Evolutionary conservation across 2,329 filamentous ascomycete species (phyloP), one percentile per base, ranked within the genome.

Genomic region (Cladorrhinum sp.): DNA sequence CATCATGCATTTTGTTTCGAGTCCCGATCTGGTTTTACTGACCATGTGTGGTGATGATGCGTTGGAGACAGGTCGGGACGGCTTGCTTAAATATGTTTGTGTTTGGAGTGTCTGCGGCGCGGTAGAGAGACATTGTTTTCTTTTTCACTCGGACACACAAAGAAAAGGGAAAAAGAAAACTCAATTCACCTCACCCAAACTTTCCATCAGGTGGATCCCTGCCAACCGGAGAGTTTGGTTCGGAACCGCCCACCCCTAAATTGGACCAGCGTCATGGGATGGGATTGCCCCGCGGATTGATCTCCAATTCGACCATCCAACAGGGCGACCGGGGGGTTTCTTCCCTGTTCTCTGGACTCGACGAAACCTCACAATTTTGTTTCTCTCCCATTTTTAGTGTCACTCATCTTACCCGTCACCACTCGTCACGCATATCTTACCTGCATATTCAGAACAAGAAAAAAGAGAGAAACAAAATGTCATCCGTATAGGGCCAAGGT

Each of bases 191-290:
- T 36, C 32, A 36, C 32, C 32, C 32, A 36, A 36, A 36, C 32
- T 36, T 36, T 36, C 32, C 32, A 36, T 36, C 12, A 13, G 32
- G 32, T 18, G 16, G 41, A 45, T 45, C 41, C 54, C 18, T 55
- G 51, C 27, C 41, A 27, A 36, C 20, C 41, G 41, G 41, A 45
- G 55, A 57, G 53, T 51, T 58, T 59, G 59, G 57, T 27, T 64
- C 59, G 59, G 63, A 65, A 65, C 59, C 50, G 41, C 13, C 3
- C 24, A 59, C 58, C 64, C 64, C 62, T 65, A 58, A 51, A 53
- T 52, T 55, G 56, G 45, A 56, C 60, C 55, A 60, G 54, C 23
- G 23, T 23, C 36, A 56, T 56, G 61, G 32, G 63, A 56, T 25
- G 59, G 50, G 45, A n/a, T 36, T 32, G 32, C 55, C 57, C 54